Base-by-base conservation (phyloP, 164 flowering plant genomes). In the Stephania cephalantha region DNA sequence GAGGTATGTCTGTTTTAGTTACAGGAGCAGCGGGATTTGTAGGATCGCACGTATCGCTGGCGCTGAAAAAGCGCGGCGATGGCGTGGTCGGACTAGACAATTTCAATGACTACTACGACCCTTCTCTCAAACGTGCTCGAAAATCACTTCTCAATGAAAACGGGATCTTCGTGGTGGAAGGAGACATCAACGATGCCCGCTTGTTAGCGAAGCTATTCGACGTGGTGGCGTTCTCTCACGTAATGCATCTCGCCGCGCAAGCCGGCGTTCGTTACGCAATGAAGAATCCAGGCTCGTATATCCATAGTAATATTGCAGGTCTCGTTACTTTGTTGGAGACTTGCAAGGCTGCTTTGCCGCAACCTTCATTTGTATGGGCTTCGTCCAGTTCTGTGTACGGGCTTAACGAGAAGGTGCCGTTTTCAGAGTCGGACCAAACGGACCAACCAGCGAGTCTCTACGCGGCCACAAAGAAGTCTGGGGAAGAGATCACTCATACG, bases 341-440 rank as follows among this genome's bases (percentile, higher is more conserved):
- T 7, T 91, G 90, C 76, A 89, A 90, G 67, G 44, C 85, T 17
- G 96, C 93, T 1, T 81, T 87, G 42, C 96, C 92, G 13, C 93
- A 88, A 52, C 96, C 96, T 74, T 71, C 91, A 1, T 67, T 91
- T 18, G 93, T 91, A 9, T 91, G 96, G 96, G 96, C 96, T 1
- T 90, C 93, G 10, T 91, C 96, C 4, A 86, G 90, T 82, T 91
- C 96, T 46, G 96, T 91, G 22, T 91, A 91, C 82, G 96, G 96
- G 7, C 78, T 91, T 13, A 91, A 91, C 78, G 90, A 85, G 2
- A 82, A 87, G 25, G 84, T 77, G 5, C 96, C 96, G 0, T 91
- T 91, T 68, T 90, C 96, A 7, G 96, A 91, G 64, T 78, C 84
- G 18, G 96, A 91, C 48, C 87, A 86, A 7, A 90, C 96, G 11